Percentiles rank a stretch among this genome's conserved stretches.
Evolutionary conservation across 768 basidiomycete species (phyloP).

Genomic region (Auricularia auricula-judae): DNA sequence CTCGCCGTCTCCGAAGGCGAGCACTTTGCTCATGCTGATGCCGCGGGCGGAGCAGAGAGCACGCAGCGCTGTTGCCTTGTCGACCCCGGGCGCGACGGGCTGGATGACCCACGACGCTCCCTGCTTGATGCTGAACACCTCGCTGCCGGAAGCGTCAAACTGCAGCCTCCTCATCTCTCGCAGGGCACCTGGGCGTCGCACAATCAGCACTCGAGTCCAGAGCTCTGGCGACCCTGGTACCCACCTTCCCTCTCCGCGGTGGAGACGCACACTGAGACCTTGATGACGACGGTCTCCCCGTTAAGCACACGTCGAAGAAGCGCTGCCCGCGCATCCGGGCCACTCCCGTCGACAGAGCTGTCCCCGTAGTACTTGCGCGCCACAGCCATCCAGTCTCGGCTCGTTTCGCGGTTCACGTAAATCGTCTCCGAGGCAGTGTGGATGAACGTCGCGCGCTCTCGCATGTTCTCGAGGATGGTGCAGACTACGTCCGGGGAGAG

Average conservation of each 20-base stretch:
- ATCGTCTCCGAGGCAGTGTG: conserved; percentile 2
- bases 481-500: conserved; percentile 1
- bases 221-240: neutral
- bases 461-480: conserved; percentile 2
- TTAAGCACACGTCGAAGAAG: neutral
- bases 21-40: neutral
- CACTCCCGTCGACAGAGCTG: conserved; percentile 1
- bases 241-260: conserved; percentile 1
- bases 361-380: conserved; percentile 4
- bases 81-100: conserved; percentile 1
- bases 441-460: conserved; percentile 3
- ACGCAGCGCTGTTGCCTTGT: conserved; percentile 3
- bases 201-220: neutral
- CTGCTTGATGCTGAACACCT: neutral
- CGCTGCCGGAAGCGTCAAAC: neutral
- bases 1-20: conserved; percentile 8
- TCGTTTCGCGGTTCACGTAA: neutral
- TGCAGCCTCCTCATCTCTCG: neutral
- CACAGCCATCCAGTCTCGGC: conserved; percentile 6
- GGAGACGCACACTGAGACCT: conserved; percentile 5
- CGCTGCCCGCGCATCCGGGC: neutral
- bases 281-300: conserved; percentile 3
- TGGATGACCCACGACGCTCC: conserved; percentile 7
- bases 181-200: neutral
- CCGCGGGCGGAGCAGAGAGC: conserved; percentile 4